phyloP scores from a whole-genome alignment of 345 rosid genomes.

The Corchorus capsularis region DNA sequence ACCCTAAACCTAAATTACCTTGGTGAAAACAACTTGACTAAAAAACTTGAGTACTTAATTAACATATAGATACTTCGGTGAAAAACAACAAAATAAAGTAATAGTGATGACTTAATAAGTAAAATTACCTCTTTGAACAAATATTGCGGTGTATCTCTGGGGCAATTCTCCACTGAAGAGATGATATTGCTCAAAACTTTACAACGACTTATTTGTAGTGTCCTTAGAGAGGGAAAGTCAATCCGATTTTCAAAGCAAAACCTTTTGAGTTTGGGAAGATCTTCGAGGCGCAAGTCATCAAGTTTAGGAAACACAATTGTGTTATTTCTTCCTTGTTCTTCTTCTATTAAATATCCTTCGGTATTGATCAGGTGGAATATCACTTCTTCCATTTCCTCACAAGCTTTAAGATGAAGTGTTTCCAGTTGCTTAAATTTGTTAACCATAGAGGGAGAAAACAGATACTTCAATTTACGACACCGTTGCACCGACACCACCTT shows the following conservation, averaged over 20 bases:
- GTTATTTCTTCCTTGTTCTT: not conserved
- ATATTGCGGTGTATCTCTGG: too few relatives aligned
- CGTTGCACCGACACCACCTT: too few relatives aligned
- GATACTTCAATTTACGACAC: not conserved
- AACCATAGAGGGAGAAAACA: not conserved
- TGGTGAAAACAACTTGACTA: too few relatives aligned
- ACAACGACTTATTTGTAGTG: not conserved
- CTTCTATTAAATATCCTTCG: not conserved
- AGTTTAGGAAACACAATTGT: not conserved
- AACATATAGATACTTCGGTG: too few relatives aligned
- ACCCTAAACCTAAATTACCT: too few relatives aligned
- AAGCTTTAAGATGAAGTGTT: not conserved
- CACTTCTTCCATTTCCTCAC: not conserved
- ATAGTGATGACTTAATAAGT: too few relatives aligned
- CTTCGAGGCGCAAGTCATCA: not conserved
- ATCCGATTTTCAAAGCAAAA: not conserved
- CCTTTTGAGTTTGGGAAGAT: not conserved
- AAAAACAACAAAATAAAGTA: too few relatives aligned
- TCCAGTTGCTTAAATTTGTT: not conserved
- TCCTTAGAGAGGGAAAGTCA: not conserved
- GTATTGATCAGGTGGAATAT: not conserved
- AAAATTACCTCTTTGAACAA: too few relatives aligned
- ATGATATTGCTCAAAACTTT: not conserved
- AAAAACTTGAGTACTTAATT: too few relatives aligned
- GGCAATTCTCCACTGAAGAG: too few relatives aligned